Conservation (phyloP, 2,329 filamentous ascomycete species). For the Boeremia exigua region DNA sequence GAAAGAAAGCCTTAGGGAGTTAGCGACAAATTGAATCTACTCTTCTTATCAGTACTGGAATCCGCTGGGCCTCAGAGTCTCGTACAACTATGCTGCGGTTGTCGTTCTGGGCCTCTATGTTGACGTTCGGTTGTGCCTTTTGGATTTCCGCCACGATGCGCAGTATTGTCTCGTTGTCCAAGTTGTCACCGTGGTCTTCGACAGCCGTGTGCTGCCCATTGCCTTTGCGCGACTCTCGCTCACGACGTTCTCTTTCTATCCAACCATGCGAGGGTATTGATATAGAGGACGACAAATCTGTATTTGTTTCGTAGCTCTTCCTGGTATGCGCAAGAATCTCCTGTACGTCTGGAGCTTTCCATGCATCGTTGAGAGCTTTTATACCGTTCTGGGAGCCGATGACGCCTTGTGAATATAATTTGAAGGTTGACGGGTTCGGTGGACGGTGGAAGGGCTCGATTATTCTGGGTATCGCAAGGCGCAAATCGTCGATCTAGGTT, state of each 20-base stretch:
- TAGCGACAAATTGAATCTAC: slow-evolving; percentile 37
- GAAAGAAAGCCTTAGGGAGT: slow-evolving; percentile 34
- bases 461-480: slow-evolving; percentile 52
- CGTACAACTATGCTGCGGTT: slow-evolving; percentile 36
- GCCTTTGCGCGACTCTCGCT: slow-evolving; percentile 23
- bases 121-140: slow-evolving; percentile 35
- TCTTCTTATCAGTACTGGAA: slow-evolving; percentile 3
- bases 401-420: slow-evolving; percentile 48
- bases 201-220: slow-evolving; percentile 11
- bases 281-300: slow-evolving; percentile 45
- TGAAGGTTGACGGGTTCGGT: slow-evolving; percentile 44
- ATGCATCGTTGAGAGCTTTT: slow-evolving; percentile 45
- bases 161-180: slow-evolving; percentile 32
- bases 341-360: slow-evolving; percentile 48
- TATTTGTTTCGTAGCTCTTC: slow-evolving; percentile 45
- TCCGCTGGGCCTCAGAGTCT: background rate
- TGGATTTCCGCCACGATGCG: slow-evolving; percentile 34
- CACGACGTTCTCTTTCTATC: slow-evolving; percentile 37
- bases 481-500: slow-evolving; percentile 50
- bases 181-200: background rate
- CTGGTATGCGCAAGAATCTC: slow-evolving; percentile 41
- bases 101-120: slow-evolving; percentile 33
- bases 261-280: slow-evolving; percentile 49
- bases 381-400: slow-evolving; percentile 45
- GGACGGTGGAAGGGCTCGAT: slow-evolving; percentile 48